These are phyloP conservation scores for Platanthera zijinensis DNA, from an alignment of 106 monocot genomes.

Conservation along the genomic window DNA sequence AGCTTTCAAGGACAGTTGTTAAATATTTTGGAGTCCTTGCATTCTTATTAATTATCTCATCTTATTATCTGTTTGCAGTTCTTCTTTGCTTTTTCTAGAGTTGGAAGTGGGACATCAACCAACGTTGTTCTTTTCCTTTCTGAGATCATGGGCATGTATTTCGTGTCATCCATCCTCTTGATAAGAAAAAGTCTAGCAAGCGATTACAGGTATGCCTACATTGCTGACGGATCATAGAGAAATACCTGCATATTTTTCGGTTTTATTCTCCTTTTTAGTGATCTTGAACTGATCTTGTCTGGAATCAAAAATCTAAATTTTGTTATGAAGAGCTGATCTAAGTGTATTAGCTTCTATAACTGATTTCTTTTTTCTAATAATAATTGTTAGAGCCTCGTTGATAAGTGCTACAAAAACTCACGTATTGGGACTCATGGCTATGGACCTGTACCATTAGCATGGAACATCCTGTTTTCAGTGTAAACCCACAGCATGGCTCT, in stretches of 20 bases:
- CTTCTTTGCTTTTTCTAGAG: conserved; percentile 97
- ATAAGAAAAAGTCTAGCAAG: conserved; percentile 93
- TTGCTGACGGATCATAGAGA: not conserved
- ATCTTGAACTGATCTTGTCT: not conserved
- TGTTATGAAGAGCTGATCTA: too few species aligned
- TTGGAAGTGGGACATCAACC: conserved; percentile 84
- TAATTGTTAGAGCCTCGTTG: too few species aligned
- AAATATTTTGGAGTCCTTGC: not conserved
- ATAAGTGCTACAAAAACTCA: too few species aligned
- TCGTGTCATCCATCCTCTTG: conserved; percentile 87
- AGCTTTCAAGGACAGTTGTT: not conserved
- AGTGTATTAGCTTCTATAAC: too few species aligned
- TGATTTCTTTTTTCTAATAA: too few species aligned
- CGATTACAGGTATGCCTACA: conserved; percentile 72
- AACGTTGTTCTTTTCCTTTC: conserved; percentile 96
- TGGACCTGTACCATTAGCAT: too few species aligned
- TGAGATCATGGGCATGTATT: conserved; percentile 99
- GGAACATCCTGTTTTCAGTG: not conserved
- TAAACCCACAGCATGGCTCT: not conserved
- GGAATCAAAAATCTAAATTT: too few species aligned
- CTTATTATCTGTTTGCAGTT: conserved; percentile 53
- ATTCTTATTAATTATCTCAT: not conserved
- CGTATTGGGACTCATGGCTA: too few species aligned
- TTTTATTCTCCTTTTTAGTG: not conserved
- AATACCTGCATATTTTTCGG: not conserved